Percentiles rank a stretch among this genome's conserved stretches.
Evolutionary conservation across 2,329 filamentous ascomycete species (phyloP).

Genomic region (Clonostachys byssicola): DNA sequence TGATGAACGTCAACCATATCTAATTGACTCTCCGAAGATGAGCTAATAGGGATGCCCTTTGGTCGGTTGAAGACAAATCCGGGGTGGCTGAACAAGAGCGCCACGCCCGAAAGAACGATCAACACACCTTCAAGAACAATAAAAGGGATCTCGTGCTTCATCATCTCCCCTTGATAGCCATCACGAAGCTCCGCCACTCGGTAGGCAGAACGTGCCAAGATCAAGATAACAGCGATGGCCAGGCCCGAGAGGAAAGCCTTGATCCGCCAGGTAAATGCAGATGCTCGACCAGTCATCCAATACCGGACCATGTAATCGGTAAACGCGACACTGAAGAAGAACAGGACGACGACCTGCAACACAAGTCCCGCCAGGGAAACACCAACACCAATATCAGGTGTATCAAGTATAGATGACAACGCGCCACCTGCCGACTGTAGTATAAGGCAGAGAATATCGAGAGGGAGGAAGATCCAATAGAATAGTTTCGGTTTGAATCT

Average conservation of each 20-base stretch:
- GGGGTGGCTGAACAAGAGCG: slow-evolving; percentile 33
- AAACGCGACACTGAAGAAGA: slow-evolving; percentile 43
- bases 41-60: too few relatives aligned
- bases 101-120: slow-evolving; percentile 26
- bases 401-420: slow-evolving; percentile 33
- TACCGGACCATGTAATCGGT: slow-evolving; percentile 45
- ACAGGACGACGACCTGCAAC: slow-evolving; percentile 53
- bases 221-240: slow-evolving; percentile 47
- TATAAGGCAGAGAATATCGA: slow-evolving; percentile 51
- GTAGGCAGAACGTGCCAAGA: slow-evolving; percentile 60
- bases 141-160: slow-evolving; percentile 46
- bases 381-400: slow-evolving; percentile 29
- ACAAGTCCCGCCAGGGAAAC: slow-evolving; percentile 47
- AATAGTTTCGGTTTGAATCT: slow-evolving; percentile 36
- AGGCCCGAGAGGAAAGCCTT: slow-evolving; percentile 48
- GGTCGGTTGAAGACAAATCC: slow-evolving; percentile 28
- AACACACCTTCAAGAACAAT: slow-evolving; percentile 46
- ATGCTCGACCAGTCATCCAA: slow-evolving; percentile 15
- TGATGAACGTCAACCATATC: too few relatives aligned
- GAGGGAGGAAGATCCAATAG: slow-evolving; percentile 47
- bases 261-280: slow-evolving; percentile 18
- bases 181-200: slow-evolving; percentile 62
- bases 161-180: slow-evolving; percentile 54
- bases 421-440: slow-evolving; percentile 55
- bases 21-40: too few relatives aligned